Evolutionary conservation across 306 rosid species (phyloP).

Genomic region (Bauhinia variegata): DNA sequence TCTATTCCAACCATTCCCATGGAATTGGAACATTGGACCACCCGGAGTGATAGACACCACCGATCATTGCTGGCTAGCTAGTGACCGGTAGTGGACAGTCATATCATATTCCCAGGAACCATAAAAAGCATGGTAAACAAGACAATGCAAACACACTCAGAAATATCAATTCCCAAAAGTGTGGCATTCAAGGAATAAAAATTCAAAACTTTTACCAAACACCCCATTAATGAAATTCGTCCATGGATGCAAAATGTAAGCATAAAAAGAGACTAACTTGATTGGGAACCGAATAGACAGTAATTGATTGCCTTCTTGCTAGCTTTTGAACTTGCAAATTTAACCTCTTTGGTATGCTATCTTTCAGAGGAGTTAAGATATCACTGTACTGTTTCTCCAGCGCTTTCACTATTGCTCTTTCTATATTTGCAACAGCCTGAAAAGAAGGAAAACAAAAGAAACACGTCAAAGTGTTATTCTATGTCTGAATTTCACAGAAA

Average conservation of each 20-base stretch:
- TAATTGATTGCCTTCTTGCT: slow-evolving; percentile 88
- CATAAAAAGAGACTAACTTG: slow-evolving; percentile 58
- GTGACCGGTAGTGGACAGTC: too few relatives aligned
- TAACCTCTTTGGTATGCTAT: slow-evolving; percentile 88
- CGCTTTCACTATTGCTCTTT: slow-evolving; percentile 90
- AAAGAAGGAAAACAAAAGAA: slow-evolving; percentile 9
- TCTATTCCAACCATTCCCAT: too few relatives aligned
- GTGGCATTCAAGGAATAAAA: too few relatives aligned
- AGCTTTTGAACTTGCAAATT: slow-evolving; percentile 96
- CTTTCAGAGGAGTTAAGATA: slow-evolving; percentile 88
- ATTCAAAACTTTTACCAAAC: too few relatives aligned
- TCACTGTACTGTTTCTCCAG: slow-evolving; percentile 90
- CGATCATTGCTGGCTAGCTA: too few relatives aligned
- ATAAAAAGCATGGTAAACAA: too few relatives aligned
- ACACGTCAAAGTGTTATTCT: slow-evolving; percentile 19
- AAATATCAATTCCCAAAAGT: too few relatives aligned
- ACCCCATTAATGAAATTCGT: too few relatives aligned
- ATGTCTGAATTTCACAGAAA: not conserved
- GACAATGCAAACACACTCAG: too few relatives aligned
- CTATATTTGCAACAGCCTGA: slow-evolving; percentile 83
- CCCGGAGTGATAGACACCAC: too few relatives aligned
- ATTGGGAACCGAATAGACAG: slow-evolving; percentile 70
- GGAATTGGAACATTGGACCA: too few relatives aligned
- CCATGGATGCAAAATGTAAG: slow-evolving; percentile 4
- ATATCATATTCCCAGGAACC: too few relatives aligned